A percentile compares a stretch with the other conserved stretches of the same genome.
These are phyloP conservation scores for Trichoderma parareesei DNA, from an alignment of 495 filamentous ascomycete species.

Conservation along the genomic window DNA sequence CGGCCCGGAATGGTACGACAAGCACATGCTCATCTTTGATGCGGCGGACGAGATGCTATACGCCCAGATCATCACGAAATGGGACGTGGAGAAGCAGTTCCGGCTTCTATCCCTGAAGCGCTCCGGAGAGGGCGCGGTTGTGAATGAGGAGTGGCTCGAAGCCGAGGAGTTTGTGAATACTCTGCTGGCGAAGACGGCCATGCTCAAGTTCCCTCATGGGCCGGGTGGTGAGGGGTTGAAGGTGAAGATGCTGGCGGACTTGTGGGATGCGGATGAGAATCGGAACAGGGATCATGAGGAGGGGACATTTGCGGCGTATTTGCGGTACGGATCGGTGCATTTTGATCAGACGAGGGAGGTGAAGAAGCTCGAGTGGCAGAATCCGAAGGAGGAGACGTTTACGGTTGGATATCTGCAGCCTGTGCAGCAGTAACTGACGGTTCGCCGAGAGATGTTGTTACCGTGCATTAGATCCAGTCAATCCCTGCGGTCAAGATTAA, in stretches of 20 bases:
- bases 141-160: constrained; percentile 14
- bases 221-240: background rate
- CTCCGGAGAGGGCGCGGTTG: constrained; percentile 9
- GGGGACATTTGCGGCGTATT: background rate
- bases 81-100: constrained; percentile 22
- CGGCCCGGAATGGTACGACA: constrained; percentile 23
- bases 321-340: background rate
- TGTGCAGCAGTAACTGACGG: background rate
- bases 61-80: constrained; percentile 19
- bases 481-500: too few species aligned
- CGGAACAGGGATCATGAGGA: background rate
- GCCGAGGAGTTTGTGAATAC: constrained; percentile 23
- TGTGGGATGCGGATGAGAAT: background rate
- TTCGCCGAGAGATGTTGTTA: background rate
- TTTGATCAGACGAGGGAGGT: background rate
- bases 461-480: too few species aligned
- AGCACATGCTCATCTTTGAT: constrained; percentile 18
- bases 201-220: constrained; percentile 24
- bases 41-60: constrained; percentile 18
- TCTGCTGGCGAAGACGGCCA: constrained; percentile 21
- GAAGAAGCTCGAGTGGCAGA: constrained; percentile 1
- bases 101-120: constrained; percentile 17
- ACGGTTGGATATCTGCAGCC: background rate
- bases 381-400: background rate
- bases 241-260: background rate